Evolutionary conservation across 2,329 filamentous ascomycete genomes (phyloP).

Genomic region (Biscogniauxia sp.): DNA sequence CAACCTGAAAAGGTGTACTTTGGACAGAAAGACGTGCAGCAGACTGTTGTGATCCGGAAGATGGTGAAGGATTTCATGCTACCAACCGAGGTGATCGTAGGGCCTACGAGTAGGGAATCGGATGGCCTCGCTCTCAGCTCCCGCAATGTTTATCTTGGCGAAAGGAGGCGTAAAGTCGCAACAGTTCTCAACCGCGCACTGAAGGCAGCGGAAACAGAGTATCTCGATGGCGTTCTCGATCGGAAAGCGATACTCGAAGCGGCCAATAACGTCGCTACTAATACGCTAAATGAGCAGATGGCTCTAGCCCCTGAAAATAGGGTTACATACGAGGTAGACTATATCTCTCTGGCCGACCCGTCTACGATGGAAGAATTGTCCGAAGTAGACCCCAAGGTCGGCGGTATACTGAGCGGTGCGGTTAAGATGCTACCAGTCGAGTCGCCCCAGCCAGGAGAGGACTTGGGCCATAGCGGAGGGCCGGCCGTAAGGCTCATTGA

Average conservation of each 20-base stretch:
- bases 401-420: constrained; percentile 85
- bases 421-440: constrained; percentile 86
- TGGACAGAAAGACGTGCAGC: constrained; percentile 96
- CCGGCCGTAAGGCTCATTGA: constrained; percentile 87
- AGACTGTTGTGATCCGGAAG: constrained; percentile 83
- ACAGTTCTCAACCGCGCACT: constrained; percentile 71
- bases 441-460: constrained; percentile 65
- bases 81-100: constrained; percentile 70
- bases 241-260: constrained; percentile 69
- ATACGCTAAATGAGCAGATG: constrained; percentile 59
- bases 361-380: constrained; percentile 78
- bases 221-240: constrained; percentile 50
- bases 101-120: constrained; percentile 69
- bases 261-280: constrained; percentile 59
- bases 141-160: constrained; percentile 87
- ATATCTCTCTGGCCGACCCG: constrained; percentile 86
- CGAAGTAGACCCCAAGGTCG: constrained; percentile 63
- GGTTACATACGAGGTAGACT: constrained; percentile 80
- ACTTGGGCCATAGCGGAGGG: constrained; percentile 69
- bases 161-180: constrained; percentile 67
- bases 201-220: constrained; percentile 66
- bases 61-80: constrained; percentile 88
- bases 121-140: constrained; percentile 91
- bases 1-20: constrained; percentile 81
- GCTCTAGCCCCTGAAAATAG: constrained; percentile 57